Evolutionary conservation across 2,329 filamentous ascomycete genomes (phyloP), one percentile per base, ranked within the genome.

Genomic region (Colletotrichum spaethianum): DNA sequence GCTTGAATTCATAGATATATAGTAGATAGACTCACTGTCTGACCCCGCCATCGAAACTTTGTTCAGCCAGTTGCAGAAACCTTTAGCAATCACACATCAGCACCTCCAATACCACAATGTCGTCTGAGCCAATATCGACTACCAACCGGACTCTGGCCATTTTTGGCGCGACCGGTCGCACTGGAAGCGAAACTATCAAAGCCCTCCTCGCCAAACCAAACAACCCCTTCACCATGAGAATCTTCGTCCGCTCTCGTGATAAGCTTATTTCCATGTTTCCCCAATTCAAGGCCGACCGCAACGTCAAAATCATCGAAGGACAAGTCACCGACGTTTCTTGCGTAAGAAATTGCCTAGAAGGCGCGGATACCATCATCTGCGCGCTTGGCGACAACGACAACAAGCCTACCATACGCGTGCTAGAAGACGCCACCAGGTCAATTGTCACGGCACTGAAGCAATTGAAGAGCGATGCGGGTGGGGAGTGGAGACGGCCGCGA

Each of bases 371-470:
- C 26, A 48, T 72, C 44, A 63, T 70, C 26, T 63, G 65, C n/a
- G 46, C 70, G 1, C 53, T 72, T 4, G 70, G 70, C 38, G 70
- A 72, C 4, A 72, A 72, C 46, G 65, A 70, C 20, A 72, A 72
- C 20, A 55, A 28, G 16, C 70, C 70, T 0, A 53, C 36, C 2
- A 46, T 72, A 2, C 36, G 53, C 9, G 70, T 72, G 3, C 52
- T 72, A 11, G 31, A 56, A 14, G 65, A 70, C 8, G 36, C 36
- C 1, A 64, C 70, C 16, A 48, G 26, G 6, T 64, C 59, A 12
- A 63, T 72, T 31, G 53, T 60, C 20, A 28, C 59, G 1, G 65
- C 65, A 1, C 53, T 72, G 7, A 64, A 42, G 5, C 65, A 72
- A 16, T 66, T 70, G 2, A 40, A 46, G 11, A 3, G 50, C 6